Percentiles rank a stretch among this genome's conserved stretches.
Conservation (phyloP, 129 eudicot species). For the Flaveria robusta region DNA sequence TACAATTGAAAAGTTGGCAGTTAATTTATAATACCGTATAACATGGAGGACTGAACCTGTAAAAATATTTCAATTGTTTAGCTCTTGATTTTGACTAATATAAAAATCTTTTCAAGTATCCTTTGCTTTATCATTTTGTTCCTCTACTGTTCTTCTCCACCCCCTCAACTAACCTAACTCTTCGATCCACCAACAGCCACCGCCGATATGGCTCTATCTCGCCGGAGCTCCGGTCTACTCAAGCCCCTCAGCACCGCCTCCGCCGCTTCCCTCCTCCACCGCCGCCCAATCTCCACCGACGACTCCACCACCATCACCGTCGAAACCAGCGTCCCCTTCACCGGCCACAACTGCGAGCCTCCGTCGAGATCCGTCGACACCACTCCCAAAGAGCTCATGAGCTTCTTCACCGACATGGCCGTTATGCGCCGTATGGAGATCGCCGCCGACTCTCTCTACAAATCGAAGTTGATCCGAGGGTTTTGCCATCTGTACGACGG, state of each 20-base stretch:
- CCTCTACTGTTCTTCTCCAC: background rate
- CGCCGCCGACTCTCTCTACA: slow-evolving; percentile 94
- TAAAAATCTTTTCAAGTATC: slow-evolving; percentile 1
- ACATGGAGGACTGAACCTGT: background rate
- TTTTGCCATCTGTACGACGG: slow-evolving; percentile 95
- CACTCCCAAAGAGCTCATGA: slow-evolving; percentile 70
- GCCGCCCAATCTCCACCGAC: slow-evolving; percentile 39
- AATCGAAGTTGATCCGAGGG: slow-evolving; percentile 91
- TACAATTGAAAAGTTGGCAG: background rate
- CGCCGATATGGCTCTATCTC: slow-evolving; percentile 34
- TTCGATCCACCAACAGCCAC: slow-evolving; percentile 31
- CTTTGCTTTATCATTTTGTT: slow-evolving; percentile 18
- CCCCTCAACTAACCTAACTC: slow-evolving; percentile 40
- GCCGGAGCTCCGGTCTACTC: slow-evolving; percentile 38
- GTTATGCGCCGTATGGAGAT: slow-evolving; percentile 96
- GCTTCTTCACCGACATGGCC: slow-evolving; percentile 83
- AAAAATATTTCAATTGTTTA: background rate
- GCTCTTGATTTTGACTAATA: background rate
- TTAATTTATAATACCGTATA: background rate
- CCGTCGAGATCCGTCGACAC: slow-evolving; percentile 83
- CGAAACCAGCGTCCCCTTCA: slow-evolving; percentile 85
- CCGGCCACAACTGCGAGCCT: slow-evolving; percentile 83
- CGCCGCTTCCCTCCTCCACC: slow-evolving; percentile 36
- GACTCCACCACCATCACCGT: slow-evolving; percentile 67
- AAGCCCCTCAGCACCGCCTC: slow-evolving; percentile 35